Percentiles rank a stretch among this genome's conserved stretches.
Evolutionary conservation across 306 rosid genomes (phyloP).

Genomic region (Begonia peltatifolia): DNA sequence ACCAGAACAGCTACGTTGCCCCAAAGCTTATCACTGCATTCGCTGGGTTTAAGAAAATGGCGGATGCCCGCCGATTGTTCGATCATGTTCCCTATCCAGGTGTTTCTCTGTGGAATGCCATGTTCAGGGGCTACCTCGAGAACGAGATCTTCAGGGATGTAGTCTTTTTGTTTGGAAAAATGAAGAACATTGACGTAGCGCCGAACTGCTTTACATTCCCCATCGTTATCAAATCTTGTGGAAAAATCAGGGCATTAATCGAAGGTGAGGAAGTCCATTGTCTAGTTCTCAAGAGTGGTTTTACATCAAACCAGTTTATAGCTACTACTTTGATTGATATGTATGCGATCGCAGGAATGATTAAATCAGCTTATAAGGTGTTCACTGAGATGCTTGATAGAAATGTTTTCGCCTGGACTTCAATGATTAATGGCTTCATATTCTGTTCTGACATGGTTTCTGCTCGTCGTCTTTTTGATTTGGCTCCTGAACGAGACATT

Average conservation of each 20-base stretch:
- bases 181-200: constrained; percentile 22
- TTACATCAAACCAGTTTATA: constrained; percentile 32
- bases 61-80: constrained; percentile 41
- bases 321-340: constrained; percentile 50
- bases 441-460: constrained; percentile 34
- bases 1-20: constrained; percentile 25
- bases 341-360: constrained; percentile 29
- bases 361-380: constrained; percentile 42
- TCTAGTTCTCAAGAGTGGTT: constrained; percentile 31
- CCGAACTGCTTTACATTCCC: constrained; percentile 60
- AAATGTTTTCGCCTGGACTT: constrained; percentile 69
- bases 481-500: constrained; percentile 51
- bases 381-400: constrained; percentile 49
- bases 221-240: constrained; percentile 48
- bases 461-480: constrained; percentile 38
- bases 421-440: constrained; percentile 41
- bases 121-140: constrained; percentile 36
- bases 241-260: constrained; percentile 15
- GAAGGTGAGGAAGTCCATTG: constrained; percentile 66
- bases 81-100: constrained; percentile 40
- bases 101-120: constrained; percentile 44
- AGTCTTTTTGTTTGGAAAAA: constrained; percentile 25
- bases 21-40: constrained; percentile 31
- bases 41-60: constrained; percentile 17
- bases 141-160: constrained; percentile 21